Percentiles rank a stretch among this genome's conserved stretches.
Evolutionary conservation across 2,329 filamentous ascomycete species (phyloP).

Genomic region (Penicillium digitatum): DNA sequence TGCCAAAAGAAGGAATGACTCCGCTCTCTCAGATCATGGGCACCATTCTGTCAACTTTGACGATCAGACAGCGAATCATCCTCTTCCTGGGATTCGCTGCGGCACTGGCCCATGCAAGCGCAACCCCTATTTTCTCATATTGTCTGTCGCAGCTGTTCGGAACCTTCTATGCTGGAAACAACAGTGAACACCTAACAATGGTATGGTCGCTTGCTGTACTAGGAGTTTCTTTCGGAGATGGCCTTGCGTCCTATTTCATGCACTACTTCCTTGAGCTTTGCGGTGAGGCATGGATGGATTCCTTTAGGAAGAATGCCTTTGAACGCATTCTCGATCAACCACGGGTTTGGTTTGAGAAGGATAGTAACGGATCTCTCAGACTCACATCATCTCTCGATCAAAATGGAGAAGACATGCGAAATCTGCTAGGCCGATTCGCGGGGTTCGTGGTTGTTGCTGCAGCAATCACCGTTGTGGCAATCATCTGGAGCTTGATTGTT

Average conservation of each 20-base stretch:
- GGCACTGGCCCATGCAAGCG: conserved; percentile 61
- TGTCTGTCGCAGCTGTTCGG: conserved; percentile 68
- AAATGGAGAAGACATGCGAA: conserved; percentile 82
- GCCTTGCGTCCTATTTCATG: conserved; percentile 59
- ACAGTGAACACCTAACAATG: conserved; percentile 51
- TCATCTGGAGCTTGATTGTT: conserved; percentile 69
- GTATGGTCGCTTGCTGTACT: conserved; percentile 69
- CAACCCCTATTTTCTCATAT: conserved; percentile 71
- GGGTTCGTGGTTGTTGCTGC: conserved; percentile 64
- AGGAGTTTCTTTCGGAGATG: conserved; percentile 64
- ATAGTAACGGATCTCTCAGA: conserved; percentile 59
- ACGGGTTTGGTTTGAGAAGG: conserved; percentile 70
- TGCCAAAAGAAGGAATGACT: conserved; percentile 2
- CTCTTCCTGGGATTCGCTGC: conserved; percentile 60
- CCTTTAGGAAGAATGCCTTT: conserved; percentile 64
- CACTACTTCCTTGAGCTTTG: conserved; percentile 68
- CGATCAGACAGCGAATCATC: conserved; percentile 48
- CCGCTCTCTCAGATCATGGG: conserved; percentile 55
- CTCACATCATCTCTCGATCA: conserved; percentile 72
- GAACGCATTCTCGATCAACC: conserved; percentile 70
- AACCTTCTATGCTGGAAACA: conserved; percentile 59
- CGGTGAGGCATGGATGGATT: conserved; percentile 73
- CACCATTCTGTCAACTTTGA: conserved; percentile 67
- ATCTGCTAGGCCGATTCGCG: conserved; percentile 72
- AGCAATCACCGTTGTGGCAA: conserved; percentile 63